phyloP scores from a whole-genome alignment of 306 rosid genomes.

The Prunus kanzakura region DNA sequence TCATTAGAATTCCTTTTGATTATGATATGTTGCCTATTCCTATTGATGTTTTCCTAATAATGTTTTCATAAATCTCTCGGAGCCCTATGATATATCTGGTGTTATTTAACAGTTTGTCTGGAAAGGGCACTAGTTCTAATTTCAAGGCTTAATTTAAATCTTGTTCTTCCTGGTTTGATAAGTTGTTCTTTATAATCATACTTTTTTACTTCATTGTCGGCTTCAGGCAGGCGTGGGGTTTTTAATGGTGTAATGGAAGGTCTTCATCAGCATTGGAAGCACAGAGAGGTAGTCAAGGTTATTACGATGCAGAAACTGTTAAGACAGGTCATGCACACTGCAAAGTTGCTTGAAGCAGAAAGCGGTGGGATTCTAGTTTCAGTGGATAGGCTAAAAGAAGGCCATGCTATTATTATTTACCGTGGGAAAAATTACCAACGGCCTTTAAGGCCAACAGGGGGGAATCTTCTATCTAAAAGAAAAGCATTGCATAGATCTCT shows the following conservation, averaged over 20 bases:
- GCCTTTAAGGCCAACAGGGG: conserved; percentile 31
- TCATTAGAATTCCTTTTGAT: not conserved
- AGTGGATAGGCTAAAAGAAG: conserved; percentile 67
- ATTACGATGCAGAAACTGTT: conserved; percentile 70
- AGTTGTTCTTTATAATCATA: conserved; percentile 3
- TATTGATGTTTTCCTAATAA: not conserved
- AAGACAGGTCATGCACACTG: conserved; percentile 55
- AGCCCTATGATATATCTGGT: not conserved
- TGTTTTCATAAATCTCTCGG: not conserved
- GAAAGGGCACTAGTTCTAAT: not conserved
- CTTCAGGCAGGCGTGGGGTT: conserved; percentile 79
- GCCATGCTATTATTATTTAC: conserved; percentile 73
- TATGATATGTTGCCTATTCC: not conserved
- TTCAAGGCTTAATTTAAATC: not conserved
- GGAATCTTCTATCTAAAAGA: conserved; percentile 67
- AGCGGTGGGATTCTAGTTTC: conserved; percentile 84
- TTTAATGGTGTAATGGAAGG: conserved; percentile 87
- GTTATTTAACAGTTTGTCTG: not conserved
- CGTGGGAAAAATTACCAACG: conserved; percentile 85
- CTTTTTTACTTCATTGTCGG: conserved; percentile 18
- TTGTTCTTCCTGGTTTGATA: not conserved
- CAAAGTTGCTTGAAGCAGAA: conserved; percentile 64
- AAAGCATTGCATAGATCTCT: conserved; percentile 69
- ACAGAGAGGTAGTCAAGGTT: conserved; percentile 84
- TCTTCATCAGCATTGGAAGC: conserved; percentile 83